Percentiles rank a stretch among this genome's conserved stretches.
phyloP scores from a whole-genome alignment of 495 filamentous ascomycete species.

The Penicillium psychrofluorescens region DNA sequence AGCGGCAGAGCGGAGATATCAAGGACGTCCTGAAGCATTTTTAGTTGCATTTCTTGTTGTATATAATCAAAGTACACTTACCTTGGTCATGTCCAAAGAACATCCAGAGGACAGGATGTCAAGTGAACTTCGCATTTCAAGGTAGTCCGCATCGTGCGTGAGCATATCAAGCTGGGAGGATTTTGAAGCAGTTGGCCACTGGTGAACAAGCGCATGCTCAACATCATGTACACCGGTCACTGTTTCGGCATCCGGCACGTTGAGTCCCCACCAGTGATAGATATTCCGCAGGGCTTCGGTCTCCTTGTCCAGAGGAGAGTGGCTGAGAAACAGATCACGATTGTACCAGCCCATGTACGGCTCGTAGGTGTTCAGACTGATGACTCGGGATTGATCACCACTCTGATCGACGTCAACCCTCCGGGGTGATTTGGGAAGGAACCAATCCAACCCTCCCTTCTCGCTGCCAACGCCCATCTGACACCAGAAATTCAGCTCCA shows the following conservation, averaged over 20 bases:
- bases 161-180: constrained; percentile 22
- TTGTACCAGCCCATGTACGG: constrained; percentile 71
- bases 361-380: constrained; percentile 75
- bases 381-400: constrained; percentile 62
- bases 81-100: constrained; percentile 20
- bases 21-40: constrained; percentile 32
- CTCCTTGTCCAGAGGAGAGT: constrained; percentile 13
- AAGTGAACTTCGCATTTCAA: constrained; percentile 30
- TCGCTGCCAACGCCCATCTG: constrained; percentile 90
- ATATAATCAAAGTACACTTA: constrained; percentile 6
- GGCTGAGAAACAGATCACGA: constrained; percentile 40
- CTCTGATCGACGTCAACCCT: constrained; percentile 59
- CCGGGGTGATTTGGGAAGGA: constrained; percentile 64
- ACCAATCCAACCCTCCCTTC: constrained; percentile 85
- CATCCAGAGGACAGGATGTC: constrained; percentile 29
- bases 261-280: constrained; percentile 32
- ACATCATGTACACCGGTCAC: constrained; percentile 8
- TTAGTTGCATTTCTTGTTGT: constrained; percentile 13
- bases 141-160: constrained; percentile 17
- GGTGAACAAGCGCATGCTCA: constrained; percentile 3
- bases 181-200: constrained; percentile 11
- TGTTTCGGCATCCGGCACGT: constrained; percentile 28
- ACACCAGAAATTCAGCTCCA: constrained; percentile 91
- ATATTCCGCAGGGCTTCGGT: constrained; percentile 26
- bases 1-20: constrained; percentile 57